Percentiles rank a stretch among this genome's conserved stretches.
Conservation (phyloP, 148 eudicot species). For the Amaranthus hypochondriacus region DNA sequence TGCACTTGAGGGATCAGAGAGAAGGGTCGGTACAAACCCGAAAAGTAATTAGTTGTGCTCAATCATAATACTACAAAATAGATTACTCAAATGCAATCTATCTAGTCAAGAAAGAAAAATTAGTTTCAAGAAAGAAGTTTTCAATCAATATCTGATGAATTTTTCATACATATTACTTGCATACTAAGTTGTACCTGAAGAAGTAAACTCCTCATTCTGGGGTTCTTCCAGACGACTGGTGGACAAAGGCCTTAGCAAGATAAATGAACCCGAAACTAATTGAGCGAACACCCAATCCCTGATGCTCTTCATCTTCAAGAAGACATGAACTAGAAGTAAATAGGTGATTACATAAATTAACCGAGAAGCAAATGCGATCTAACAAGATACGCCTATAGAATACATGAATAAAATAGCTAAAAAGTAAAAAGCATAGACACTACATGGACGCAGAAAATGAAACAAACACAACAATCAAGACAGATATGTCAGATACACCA, state of each 20-base stretch:
- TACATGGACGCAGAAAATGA: not conserved
- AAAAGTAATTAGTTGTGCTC: not conserved
- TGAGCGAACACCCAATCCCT: slow-evolving; percentile 95
- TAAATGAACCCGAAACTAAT: slow-evolving; percentile 64
- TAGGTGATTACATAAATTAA: not conserved
- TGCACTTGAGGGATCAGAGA: not conserved
- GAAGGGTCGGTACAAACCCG: not conserved
- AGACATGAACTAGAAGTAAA: slow-evolving; percentile 1
- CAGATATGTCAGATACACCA: not conserved
- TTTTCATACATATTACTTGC: not conserved
- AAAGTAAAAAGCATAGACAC: not conserved
- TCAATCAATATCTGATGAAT: not conserved
- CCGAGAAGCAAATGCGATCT: not conserved
- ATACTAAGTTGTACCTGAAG: slow-evolving; percentile 44
- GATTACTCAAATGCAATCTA: not conserved
- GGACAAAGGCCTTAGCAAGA: slow-evolving; percentile 55
- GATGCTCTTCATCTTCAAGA: slow-evolving; percentile 70
- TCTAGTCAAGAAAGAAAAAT: not conserved
- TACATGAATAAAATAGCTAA: not conserved
- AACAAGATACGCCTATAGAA: not conserved
- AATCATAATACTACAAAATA: not conserved
- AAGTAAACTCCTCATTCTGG: slow-evolving; percentile 34
- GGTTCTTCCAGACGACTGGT: slow-evolving; percentile 45
- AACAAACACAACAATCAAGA: not conserved
- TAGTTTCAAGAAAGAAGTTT: not conserved